A percentile compares a stretch with the other conserved stretches of the same genome.
Evolutionary conservation across 805 yeast species (phyloP).

Genomic region (Sugiyamaella qingdaonensis): DNA sequence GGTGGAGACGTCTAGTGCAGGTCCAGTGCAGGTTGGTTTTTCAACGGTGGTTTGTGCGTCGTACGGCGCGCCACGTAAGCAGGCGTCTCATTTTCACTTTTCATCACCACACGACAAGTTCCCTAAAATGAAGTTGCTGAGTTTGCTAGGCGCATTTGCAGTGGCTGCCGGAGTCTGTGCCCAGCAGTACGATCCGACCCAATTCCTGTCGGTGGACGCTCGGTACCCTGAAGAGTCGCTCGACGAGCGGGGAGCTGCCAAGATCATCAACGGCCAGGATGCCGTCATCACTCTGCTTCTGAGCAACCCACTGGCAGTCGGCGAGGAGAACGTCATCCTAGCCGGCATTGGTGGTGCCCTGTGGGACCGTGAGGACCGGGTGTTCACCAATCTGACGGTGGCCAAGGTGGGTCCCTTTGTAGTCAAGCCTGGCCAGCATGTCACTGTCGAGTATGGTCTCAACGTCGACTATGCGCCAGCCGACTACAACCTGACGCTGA

Average conservation of each 20-base stretch:
- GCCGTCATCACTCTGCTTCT: constrained; percentile 24
- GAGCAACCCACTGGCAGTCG: constrained; percentile 22
- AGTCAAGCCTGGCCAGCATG: constrained; percentile 47
- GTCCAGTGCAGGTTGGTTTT: neutral
- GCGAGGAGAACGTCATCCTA: constrained; percentile 20
- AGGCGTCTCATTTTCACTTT: neutral
- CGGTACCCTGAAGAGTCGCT: constrained; percentile 5
- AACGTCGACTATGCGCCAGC: constrained; percentile 55
- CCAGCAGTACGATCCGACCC: neutral
- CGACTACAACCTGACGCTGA: constrained; percentile 46
- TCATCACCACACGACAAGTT: neutral
- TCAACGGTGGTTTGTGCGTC: neutral
- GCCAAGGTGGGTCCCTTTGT: constrained; percentile 58
- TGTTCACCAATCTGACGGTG: constrained; percentile 52
- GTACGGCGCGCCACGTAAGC: constrained; percentile 4
- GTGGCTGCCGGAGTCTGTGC: neutral
- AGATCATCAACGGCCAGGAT: constrained; percentile 26
- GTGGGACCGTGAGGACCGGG: constrained; percentile 14
- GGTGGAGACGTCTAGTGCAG: too few relatives aligned
- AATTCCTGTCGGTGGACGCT: constrained; percentile 3
- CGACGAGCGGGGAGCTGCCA: neutral
- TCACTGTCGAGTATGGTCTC: constrained; percentile 53
- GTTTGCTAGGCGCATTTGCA: neutral
- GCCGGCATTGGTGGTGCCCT: constrained; percentile 25
- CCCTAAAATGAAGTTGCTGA: neutral